Evolutionary conservation across 2,329 filamentous ascomycete species (phyloP).

Genomic region (Plectosphaerella cucumerina): DNA sequence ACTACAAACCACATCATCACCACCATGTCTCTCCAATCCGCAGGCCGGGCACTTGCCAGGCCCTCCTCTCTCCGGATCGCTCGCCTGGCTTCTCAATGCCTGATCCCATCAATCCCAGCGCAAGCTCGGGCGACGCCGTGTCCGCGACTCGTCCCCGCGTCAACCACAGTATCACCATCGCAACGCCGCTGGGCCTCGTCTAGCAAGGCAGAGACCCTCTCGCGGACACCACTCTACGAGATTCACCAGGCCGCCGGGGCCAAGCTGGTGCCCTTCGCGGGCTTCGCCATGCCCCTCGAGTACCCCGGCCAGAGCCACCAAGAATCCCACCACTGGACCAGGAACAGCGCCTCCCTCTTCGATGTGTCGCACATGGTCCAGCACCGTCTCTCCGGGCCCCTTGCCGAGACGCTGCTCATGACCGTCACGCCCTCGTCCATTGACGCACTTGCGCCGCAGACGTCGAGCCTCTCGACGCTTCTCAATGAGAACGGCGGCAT

Average conservation of each 20-base stretch:
- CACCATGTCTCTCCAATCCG: too few species aligned
- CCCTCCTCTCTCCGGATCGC: too few species aligned
- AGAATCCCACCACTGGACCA: constrained; percentile 87
- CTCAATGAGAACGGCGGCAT: constrained; percentile 83
- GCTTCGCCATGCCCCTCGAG: constrained; percentile 88
- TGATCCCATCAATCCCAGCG: too few species aligned
- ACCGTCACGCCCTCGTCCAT: constrained; percentile 76
- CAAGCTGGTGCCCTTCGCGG: constrained; percentile 94
- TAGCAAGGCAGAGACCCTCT: too few species aligned
- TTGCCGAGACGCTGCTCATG: constrained; percentile 77
- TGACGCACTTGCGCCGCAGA: constrained; percentile 57
- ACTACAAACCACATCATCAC: too few species aligned
- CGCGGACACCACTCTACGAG: constrained; percentile 71
- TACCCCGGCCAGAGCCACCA: constrained; percentile 73
- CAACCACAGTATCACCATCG: too few species aligned
- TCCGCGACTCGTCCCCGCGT: too few species aligned
- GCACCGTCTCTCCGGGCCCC: constrained; percentile 77
- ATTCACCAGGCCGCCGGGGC: constrained; percentile 73
- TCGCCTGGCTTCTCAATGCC: too few species aligned
- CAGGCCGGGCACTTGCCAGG: too few species aligned
- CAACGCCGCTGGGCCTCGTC: too few species aligned
- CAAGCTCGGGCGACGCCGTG: too few species aligned
- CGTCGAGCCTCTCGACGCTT: constrained; percentile 79
- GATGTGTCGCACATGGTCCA: constrained; percentile 98
- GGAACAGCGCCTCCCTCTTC: constrained; percentile 83